Conservation (phyloP, 495 filamentous ascomycete genomes). For the Bombardia bombarda region DNA sequence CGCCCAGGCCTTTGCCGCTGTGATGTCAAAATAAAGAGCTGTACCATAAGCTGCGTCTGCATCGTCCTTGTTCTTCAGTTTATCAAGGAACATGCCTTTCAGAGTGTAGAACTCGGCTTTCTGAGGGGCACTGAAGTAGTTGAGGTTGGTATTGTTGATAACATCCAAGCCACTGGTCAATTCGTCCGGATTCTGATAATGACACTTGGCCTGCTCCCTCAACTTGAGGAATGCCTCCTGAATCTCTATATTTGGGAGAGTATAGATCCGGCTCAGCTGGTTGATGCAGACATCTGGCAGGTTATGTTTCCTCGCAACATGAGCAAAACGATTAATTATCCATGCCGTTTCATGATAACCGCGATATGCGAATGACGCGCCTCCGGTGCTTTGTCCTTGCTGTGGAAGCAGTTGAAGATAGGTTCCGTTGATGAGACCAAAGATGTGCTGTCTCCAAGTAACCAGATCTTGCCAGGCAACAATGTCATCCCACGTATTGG, state of each 20-base stretch:
- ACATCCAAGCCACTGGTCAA: constrained; percentile 90
- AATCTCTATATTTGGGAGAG: constrained; percentile 97
- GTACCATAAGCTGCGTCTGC: constrained; percentile 91
- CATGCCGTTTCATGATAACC: constrained; percentile 98
- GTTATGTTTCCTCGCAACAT: constrained; percentile 94
- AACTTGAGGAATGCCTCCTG: constrained; percentile 98
- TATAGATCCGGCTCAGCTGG: constrained; percentile 96
- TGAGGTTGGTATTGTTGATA: constrained; percentile 98
- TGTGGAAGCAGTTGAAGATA: constrained; percentile 82
- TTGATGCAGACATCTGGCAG: constrained; percentile 95
- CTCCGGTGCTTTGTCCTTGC: constrained; percentile 67
- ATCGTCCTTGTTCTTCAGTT: constrained; percentile 78
- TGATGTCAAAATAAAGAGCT: constrained; percentile 90
- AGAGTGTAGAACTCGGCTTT: constrained; percentile 99
- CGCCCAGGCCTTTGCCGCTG: constrained; percentile 94
- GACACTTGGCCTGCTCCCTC: constrained; percentile 93
- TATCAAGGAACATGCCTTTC: constrained; percentile 98
- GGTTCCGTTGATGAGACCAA: constrained; percentile 89
- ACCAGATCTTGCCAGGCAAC: constrained; percentile 98
- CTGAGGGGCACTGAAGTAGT: constrained; percentile 91
- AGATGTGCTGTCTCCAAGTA: constrained; percentile 98
- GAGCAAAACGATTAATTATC: constrained; percentile 99
- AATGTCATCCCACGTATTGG: constrained; percentile 99
- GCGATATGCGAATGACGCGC: constrained; percentile 82
- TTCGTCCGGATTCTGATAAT: constrained; percentile 91